phyloP scores from a whole-genome alignment of 257 asterid species.

The Voacanga thouarsii region DNA sequence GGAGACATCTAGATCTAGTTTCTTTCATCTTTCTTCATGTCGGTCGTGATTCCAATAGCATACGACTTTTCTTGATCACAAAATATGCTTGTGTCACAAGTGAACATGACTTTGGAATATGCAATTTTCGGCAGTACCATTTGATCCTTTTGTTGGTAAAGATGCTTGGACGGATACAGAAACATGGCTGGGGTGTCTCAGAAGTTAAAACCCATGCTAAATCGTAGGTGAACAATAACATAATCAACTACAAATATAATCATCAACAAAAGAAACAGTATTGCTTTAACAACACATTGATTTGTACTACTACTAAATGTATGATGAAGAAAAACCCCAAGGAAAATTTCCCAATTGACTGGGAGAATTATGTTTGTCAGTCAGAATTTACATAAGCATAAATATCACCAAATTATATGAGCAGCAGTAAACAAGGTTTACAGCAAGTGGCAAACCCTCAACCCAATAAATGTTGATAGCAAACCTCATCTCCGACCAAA shows the following conservation, averaged over 20 bases:
- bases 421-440: not conserved
- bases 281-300: not conserved
- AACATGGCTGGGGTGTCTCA: not conserved
- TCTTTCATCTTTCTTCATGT: no score
- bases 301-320: not conserved
- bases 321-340: not conserved
- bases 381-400: conserved; percentile 4
- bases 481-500: not conserved
- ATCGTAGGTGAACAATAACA: no score
- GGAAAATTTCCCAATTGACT: not conserved
- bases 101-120: no score
- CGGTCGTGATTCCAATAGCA: no score
- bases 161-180: not conserved
- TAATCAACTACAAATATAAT: not conserved
- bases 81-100: no score
- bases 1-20: no score
- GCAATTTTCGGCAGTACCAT: no score
- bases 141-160: no score
- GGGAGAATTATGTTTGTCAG: not conserved
- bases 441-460: not conserved
- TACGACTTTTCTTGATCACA: no score
- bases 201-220: not conserved
- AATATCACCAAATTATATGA: not conserved
- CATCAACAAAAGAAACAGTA: not conserved
- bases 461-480: not conserved